Base-by-base conservation (phyloP, 805 yeast genomes). In the Grigorovia humatica region DNA sequence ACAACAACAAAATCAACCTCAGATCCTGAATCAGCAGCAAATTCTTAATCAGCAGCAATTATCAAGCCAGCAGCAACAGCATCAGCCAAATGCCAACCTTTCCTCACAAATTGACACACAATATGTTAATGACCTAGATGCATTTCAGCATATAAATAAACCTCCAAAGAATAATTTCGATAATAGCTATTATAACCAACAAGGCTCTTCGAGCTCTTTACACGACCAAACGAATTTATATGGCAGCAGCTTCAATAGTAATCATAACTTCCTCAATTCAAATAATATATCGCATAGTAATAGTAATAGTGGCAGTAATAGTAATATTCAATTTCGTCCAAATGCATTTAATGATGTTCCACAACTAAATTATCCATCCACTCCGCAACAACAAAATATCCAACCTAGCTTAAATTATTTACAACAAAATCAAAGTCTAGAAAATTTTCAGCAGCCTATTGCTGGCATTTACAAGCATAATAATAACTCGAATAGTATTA, bases 121-220 rank as follows among this genome's bases (percentile, higher is more conserved):
- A 27, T 57, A 51, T 29, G 50, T 52, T 27, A 52, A 49, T 7
- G 47, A 53, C 1, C 48, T 35, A 44, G 54, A 53, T 35, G 44
- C 46, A 20, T 54, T 54, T 43, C 61, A 55, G 38, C 59, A 61
- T 29, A 59, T 65, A 19, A 55, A 63, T 12, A 57, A 57, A 43
- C 74, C 72, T 35, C 72, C 73, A 1, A 59, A 63, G 4, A 67
- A 69, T 1, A 66, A 60, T 48, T 71, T 70, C 50, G 66, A 71
- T 47, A 52, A 63, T 6, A 68, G 64, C 48, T 70, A 70, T 51
- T 62, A 68, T 66, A 64, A 63, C 44, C 65, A 61, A 45, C 74
- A 70, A 52, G 67, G 65, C 18, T 71, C 74, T 0, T 72, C 69
- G 17, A 73, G 64, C 44, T 71, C 74, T 0, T 55, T 71, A 19